These are phyloP conservation scores for Moesziomyces globuligerus DNA, from an alignment of 1,284 basidiomycete species.

Conservation along the genomic window DNA sequence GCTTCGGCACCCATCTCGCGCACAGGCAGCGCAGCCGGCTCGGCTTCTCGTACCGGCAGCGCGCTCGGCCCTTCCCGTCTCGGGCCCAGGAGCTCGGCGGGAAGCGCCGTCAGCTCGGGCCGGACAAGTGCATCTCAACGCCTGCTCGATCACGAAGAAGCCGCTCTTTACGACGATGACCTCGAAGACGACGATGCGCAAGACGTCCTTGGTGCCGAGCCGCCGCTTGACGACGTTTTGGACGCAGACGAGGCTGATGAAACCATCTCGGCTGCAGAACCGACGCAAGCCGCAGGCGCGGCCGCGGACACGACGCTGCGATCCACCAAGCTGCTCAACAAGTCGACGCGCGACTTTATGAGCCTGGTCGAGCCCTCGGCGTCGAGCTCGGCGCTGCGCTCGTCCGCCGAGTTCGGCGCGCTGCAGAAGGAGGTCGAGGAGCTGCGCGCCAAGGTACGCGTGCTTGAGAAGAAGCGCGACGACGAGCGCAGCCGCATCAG, in stretches of 20 bases:
- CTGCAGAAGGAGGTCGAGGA: slow-evolving; percentile 70
- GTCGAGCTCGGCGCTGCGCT: slow-evolving; percentile 14
- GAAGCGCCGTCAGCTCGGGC: slow-evolving; percentile 39
- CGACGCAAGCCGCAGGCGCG: background rate
- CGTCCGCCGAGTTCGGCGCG: slow-evolving; percentile 41
- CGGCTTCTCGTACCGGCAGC: slow-evolving; percentile 27
- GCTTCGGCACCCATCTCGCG: slow-evolving; percentile 40
- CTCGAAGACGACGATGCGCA: slow-evolving; percentile 15
- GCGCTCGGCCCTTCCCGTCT: slow-evolving; percentile 27
- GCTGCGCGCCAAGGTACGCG: slow-evolving; percentile 81
- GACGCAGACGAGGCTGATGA: slow-evolving; percentile 22
- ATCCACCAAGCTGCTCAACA: slow-evolving; percentile 33
- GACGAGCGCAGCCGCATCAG: slow-evolving; percentile 86
- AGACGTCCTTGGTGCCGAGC: slow-evolving; percentile 7
- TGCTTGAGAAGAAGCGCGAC: slow-evolving; percentile 84
- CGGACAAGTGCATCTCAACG: slow-evolving; percentile 35
- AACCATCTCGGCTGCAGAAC: slow-evolving; percentile 25
- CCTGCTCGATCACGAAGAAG: slow-evolving; percentile 17
- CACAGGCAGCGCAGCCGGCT: slow-evolving; percentile 14
- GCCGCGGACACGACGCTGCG: slow-evolving; percentile 20
- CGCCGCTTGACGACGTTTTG: slow-evolving; percentile 4
- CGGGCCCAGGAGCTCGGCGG: slow-evolving; percentile 32
- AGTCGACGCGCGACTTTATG: slow-evolving; percentile 52
- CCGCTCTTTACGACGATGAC: slow-evolving; percentile 5
- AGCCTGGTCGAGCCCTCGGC: slow-evolving; percentile 39